Conservation (phyloP, 108 stramenopile genomes). For the Skeletonema tropicum region DNA sequence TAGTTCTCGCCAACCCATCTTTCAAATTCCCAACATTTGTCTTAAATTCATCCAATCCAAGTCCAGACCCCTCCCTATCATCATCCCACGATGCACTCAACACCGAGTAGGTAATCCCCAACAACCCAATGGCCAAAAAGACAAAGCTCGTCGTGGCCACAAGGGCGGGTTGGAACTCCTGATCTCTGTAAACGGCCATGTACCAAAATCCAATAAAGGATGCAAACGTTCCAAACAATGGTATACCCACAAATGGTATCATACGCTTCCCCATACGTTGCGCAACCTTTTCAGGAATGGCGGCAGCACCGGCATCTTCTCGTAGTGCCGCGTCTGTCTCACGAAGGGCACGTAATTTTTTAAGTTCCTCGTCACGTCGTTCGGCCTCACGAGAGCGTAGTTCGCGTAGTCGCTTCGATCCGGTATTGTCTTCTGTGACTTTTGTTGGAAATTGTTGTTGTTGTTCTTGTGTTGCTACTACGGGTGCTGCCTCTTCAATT, state of each 20-base stretch:
- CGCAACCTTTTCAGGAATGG: constrained; percentile 84
- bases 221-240: constrained; percentile 71
- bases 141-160: constrained; percentile 79
- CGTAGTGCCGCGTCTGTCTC: constrained; percentile 54
- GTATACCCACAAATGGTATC: constrained; percentile 87
- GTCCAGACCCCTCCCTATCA: constrained; percentile 69
- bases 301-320: constrained; percentile 65
- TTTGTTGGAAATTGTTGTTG: constrained; percentile 3
- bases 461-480: not conserved
- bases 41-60: constrained; percentile 76
- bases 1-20: constrained; percentile 64
- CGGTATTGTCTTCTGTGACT: constrained; percentile 27
- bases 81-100: constrained; percentile 83
- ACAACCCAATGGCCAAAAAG: constrained; percentile 73
- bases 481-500: constrained; percentile 3
- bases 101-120: constrained; percentile 85
- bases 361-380: constrained; percentile 73
- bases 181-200: constrained; percentile 67
- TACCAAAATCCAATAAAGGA: constrained; percentile 87
- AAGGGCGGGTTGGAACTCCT: constrained; percentile 79
- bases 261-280: constrained; percentile 81
- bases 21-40: constrained; percentile 73
- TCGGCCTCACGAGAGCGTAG: constrained; percentile 77
- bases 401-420: constrained; percentile 52
- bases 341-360: constrained; percentile 51